phyloP scores from a whole-genome alignment of 768 basidiomycete genomes.

The Boletus vinaceobasis region DNA sequence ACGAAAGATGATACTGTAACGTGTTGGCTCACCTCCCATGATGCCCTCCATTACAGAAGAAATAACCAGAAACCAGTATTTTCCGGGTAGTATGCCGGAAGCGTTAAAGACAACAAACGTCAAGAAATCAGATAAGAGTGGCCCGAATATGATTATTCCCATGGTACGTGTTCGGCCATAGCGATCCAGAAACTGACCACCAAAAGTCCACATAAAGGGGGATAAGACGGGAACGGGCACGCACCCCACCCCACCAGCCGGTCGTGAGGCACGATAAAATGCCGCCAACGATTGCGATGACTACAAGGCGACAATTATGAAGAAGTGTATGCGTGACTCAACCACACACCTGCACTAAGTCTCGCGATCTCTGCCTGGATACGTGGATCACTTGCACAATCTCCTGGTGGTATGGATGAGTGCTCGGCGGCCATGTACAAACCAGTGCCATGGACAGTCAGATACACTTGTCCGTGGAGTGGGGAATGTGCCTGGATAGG shows the following conservation, averaged over 20 bases:
- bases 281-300: slow-evolving; percentile 2
- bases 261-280: slow-evolving; percentile 1
- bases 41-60: not conserved
- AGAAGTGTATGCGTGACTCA: not conserved
- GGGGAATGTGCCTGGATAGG: not conserved
- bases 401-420: not conserved
- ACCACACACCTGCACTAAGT: not conserved
- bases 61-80: not conserved
- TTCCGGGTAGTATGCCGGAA: not conserved
- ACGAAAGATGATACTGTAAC: not conserved
- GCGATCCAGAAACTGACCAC: not conserved
- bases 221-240: not conserved
- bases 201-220: not conserved
- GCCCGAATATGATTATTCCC: not conserved
- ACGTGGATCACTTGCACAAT: not conserved
- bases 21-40: not conserved
- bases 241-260: slow-evolving; percentile 3
- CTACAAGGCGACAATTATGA: not conserved
- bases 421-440: not conserved
- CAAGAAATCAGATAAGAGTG: not conserved
- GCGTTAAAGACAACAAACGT: not conserved
- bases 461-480: not conserved
- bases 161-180: not conserved
- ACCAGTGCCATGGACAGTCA: not conserved
- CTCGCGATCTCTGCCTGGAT: not conserved